Evolutionary conservation across 176 grass and related monocot species (phyloP).

Genomic region (Carex parvula): DNA sequence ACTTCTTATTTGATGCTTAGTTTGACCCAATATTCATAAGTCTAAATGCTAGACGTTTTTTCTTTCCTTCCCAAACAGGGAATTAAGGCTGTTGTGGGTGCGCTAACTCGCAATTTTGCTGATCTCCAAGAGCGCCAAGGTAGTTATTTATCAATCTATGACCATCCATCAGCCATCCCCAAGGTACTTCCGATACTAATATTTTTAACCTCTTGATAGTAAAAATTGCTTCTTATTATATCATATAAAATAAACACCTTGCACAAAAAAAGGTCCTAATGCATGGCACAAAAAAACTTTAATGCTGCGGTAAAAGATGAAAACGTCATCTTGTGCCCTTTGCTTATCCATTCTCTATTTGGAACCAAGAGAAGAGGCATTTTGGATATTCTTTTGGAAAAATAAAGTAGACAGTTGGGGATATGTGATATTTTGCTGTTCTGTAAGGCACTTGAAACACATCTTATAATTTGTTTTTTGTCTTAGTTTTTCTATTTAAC

Average conservation of each 20-base stretch:
- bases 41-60: constrained; percentile 25
- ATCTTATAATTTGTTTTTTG: constrained; percentile 24
- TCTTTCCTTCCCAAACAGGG: constrained; percentile 50
- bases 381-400: neutral
- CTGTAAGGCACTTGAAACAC: neutral
- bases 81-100: constrained; percentile 80
- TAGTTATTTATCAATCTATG: constrained; percentile 89
- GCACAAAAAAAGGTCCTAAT: neutral
- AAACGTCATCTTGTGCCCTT: neutral
- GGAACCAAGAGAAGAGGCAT: neutral
- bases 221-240: neutral
- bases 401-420: neutral
- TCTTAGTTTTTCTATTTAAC: constrained; percentile 22
- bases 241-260: neutral
- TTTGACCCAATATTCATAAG: constrained; percentile 15
- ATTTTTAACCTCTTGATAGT: neutral
- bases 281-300: neutral
- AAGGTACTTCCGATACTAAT: constrained; percentile 44
- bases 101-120: constrained; percentile 74
- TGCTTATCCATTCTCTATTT: neutral
- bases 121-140: constrained; percentile 77
- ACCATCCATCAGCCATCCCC: constrained; percentile 66
- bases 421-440: neutral
- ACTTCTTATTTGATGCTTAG: neutral
- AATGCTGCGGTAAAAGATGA: neutral